phyloP scores from a whole-genome alignment of 106 monocot genomes.

The Dendrobium nobile region DNA sequence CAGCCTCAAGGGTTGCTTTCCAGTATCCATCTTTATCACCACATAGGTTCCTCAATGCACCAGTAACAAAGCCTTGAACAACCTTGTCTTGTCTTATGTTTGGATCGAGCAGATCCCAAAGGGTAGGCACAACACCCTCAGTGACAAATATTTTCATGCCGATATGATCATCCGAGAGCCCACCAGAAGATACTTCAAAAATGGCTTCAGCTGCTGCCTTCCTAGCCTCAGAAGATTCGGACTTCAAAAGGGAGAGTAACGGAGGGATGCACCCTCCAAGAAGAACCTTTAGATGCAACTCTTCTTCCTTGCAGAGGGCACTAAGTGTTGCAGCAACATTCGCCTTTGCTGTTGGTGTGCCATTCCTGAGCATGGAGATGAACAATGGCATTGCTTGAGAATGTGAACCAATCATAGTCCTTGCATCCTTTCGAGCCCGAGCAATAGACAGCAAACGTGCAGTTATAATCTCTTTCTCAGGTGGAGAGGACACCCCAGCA shows the following conservation, averaged over 20 bases:
- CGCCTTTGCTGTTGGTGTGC: conserved; percentile 47
- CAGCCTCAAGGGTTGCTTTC: conserved; percentile 80
- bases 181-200: conserved; percentile 66
- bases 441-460: conserved; percentile 37
- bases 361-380: conserved; percentile 63
- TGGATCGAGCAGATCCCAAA: conserved; percentile 67
- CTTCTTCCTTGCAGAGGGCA: conserved; percentile 74
- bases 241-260: conserved; percentile 61
- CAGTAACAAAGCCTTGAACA: conserved; percentile 74
- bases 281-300: conserved; percentile 63
- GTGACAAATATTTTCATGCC: conserved; percentile 85
- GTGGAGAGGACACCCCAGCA: conserved; percentile 43
- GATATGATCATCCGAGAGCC: conserved; percentile 77
- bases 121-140: conserved; percentile 81
- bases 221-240: conserved; percentile 43
- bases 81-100: conserved; percentile 48
- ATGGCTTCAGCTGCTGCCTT: conserved; percentile 84
- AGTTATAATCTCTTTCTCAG: conserved; percentile 55
- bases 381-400: conserved; percentile 79
- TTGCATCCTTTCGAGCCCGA: conserved; percentile 41
- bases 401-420: conserved; percentile 60
- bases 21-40: conserved; percentile 83
- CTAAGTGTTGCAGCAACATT: conserved; percentile 62
- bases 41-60: conserved; percentile 75
- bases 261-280: conserved; percentile 77